Base-by-base conservation (phyloP, 495 filamentous ascomycete species). In the Trichoderma gamsii region DNA sequence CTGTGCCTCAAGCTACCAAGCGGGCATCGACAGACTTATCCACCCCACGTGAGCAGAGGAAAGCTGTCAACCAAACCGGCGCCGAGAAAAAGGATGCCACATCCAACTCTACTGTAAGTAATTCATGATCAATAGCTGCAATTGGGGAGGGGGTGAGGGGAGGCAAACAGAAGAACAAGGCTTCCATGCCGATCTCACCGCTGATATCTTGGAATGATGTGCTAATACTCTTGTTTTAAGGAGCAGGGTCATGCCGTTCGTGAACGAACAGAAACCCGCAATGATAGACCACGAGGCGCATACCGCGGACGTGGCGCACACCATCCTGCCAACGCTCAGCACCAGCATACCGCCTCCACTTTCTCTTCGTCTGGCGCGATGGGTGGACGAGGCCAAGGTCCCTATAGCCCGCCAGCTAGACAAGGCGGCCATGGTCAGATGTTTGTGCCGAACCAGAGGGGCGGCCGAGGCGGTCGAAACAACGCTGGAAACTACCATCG, bases 21-120 rank as follows among this genome's bases (percentile, higher is more conserved):
- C 79, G 84, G 69, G 76, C 75, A 41, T 80, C 78, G 44, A 77
- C 77, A 66, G 84, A 85, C 32, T 78, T 76, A 3, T 71, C 79
- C 16, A 56, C 69, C 12, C 66, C 75, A 27, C 79, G 80, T 25
- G 80, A 86, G 66, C 78, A 79, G 72, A 72, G 78, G 15, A 85
- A 82, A 70, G 43, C 72, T 7, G 67, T 75, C 2, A 72, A 75
- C 32, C 43, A 75, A 1, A 69, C 74, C 35, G 72, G 63, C 67
- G 67, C 70, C 27, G 85, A 84, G 64, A 81, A 79, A 69, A 71
- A 74, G 51, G 73, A 78, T 7, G 64, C 68, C 0, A 67, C 41
- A 25, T 29, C 38, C n/a, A 41, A 65, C 38, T 67, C 72, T 43
- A 69, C 64, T 66, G 76, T 78, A 72, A 75, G 76, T 76, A 23